These are phyloP conservation scores for Viola pubescens DNA, from an alignment of 441 rosid species.

Conservation along the genomic window DNA sequence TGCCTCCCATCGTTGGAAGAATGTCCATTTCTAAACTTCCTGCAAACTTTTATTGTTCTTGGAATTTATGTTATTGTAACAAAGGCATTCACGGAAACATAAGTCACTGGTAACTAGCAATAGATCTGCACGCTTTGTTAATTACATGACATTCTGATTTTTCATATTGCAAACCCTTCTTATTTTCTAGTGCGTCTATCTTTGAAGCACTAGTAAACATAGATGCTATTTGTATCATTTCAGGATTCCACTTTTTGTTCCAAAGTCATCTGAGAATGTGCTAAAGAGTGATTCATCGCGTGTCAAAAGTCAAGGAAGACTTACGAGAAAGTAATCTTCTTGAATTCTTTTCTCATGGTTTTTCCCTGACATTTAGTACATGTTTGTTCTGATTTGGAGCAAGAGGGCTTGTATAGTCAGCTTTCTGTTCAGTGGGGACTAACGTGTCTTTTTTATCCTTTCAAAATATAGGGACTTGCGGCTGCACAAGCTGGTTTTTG, in stretches of 20 bases:
- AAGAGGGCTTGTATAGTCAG: neutral
- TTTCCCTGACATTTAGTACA: neutral
- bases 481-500: constrained; percentile 82
- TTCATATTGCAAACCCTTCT: neutral
- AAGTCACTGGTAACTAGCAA: too few species aligned
- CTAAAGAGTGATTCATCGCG: constrained; percentile 33
- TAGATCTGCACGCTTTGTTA: too few species aligned
- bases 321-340: constrained; percentile 62
- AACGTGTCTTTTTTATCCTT: constrained; percentile 5
- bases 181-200: neutral
- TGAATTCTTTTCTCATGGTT: neutral
- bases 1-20: too few species aligned
- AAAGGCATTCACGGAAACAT: too few species aligned
- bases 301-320: constrained; percentile 52
- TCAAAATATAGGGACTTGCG: constrained; percentile 59
- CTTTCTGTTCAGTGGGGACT: neutral
- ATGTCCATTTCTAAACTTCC: too few species aligned
- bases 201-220: neutral
- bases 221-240: neutral
- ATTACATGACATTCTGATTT: too few species aligned
- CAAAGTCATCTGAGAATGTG: constrained; percentile 29
- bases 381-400: neutral
- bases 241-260: constrained; percentile 39
- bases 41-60: too few species aligned
- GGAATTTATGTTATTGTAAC: too few species aligned